Evolutionary conservation across 305 asterid genomes (phyloP), one percentile per base, ranked within the genome.

Genomic region (Ilex paraguariensis): DNA sequence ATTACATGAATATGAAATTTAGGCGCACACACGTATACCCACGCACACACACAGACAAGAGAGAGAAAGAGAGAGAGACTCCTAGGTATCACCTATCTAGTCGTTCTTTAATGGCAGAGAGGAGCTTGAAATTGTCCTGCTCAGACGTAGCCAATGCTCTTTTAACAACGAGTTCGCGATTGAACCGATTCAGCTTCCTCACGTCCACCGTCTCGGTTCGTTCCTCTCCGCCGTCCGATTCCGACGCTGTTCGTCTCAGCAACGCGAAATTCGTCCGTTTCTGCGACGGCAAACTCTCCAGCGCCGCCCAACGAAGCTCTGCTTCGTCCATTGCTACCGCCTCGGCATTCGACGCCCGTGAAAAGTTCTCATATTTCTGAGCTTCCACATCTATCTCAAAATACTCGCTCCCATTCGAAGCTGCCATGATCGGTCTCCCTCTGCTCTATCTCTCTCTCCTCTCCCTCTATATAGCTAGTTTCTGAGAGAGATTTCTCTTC

Each of bases 301-400:
- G 36, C 54, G 95, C 97, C 66, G 96, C 97, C 93, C 93, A 81
- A 0, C 66, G 56, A n/a, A 90, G 86, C 73, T 90, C 95, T 67
- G 71, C 77, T 64, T 90, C 95, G 70, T 90, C 97, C 66, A 63
- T 46, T 51, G 68, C 91, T 36, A 78, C 83, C 31, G 67, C 33
- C 46, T 87, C 88, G 10, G 90, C 91, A 70, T 84, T 87, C 11
- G 97, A 90, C 49, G 80, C 82, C 31, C 96, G 64, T 4, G 79
- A 62, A 28, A 87, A 87, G 59, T 55, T 70, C 17, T 79, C 87
- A 4, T 52, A 7, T 7, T 67, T 69, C 30, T 76, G 87, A 13
- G 61, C 65, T 57, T 85, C 93, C 68, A 79, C 65, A 32, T 76
- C 88, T 3, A 81, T 55, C 55, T 84, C 95, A 73, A 81, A 90